These are phyloP conservation scores for Blastocystis hominis DNA, from an alignment of 352 stramenopile species.

Conservation along the genomic window DNA sequence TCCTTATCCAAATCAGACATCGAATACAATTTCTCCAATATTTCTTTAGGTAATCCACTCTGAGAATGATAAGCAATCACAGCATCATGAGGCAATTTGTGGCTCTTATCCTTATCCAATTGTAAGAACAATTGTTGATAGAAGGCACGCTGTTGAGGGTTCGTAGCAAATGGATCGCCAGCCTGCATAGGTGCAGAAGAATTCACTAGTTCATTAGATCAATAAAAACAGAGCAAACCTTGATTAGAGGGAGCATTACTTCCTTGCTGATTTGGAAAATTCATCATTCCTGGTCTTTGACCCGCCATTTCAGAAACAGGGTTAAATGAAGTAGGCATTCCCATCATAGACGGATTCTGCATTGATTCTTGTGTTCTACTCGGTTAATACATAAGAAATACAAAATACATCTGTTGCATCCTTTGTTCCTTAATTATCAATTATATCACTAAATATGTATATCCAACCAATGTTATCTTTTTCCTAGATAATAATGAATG, in stretches of 20 bases:
- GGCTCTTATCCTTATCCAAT: background rate
- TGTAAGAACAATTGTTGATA: conserved; percentile 52
- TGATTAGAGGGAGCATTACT: background rate
- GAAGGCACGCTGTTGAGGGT: conserved; percentile 32
- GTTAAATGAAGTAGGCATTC: background rate
- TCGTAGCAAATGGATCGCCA: conserved; percentile 31
- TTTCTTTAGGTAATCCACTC: no score
- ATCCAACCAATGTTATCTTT: background rate
- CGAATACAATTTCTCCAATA: background rate
- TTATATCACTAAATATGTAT: background rate
- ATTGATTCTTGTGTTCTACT: background rate
- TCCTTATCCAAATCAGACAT: background rate
- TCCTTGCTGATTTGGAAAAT: background rate
- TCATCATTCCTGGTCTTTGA: background rate
- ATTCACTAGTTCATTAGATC: background rate
- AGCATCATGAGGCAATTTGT: no score
- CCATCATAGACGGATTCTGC: background rate
- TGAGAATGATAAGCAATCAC: no score
- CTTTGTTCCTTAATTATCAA: conserved; percentile 10
- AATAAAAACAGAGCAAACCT: background rate
- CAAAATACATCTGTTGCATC: conserved; percentile 39
- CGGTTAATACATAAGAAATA: background rate
- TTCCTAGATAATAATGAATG: background rate
- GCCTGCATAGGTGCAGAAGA: background rate
- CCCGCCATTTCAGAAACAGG: background rate